Conservation (phyloP, 1,284 basidiomycete species). For the Fomitopsis betulina region DNA sequence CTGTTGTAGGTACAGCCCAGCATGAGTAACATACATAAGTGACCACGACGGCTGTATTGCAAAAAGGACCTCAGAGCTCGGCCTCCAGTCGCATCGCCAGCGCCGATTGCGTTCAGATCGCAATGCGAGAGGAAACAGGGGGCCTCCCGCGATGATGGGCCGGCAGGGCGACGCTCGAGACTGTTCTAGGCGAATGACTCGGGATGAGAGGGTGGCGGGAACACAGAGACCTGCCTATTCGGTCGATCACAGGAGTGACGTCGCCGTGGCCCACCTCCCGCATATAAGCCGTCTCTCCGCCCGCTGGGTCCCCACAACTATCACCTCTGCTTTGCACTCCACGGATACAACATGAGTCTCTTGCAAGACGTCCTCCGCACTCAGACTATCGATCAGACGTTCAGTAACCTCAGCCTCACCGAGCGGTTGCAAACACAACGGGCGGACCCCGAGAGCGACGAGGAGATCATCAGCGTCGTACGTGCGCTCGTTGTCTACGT, state of each 20-base stretch:
- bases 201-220: background rate
- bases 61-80: too few relatives aligned
- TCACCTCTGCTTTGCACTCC: conserved; percentile 6
- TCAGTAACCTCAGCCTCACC: conserved; percentile 36
- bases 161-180: background rate
- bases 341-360: conserved; percentile 49
- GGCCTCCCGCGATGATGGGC: background rate
- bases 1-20: too few relatives aligned
- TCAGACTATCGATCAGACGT: conserved; percentile 41
- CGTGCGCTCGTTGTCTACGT: background rate
- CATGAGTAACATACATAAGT: too few relatives aligned
- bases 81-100: too few relatives aligned
- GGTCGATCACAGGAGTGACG: background rate
- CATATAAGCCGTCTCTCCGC: background rate
- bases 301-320: conserved; percentile 8
- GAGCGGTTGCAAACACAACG: conserved; percentile 15
- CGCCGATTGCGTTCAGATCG: too few relatives aligned
- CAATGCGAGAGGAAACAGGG: background rate
- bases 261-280: background rate
- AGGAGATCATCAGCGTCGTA: conserved; percentile 69
- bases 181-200: background rate
- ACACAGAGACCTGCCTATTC: background rate
- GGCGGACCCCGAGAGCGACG: conserved; percentile 39
- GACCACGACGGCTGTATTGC: too few relatives aligned
- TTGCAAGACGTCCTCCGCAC: conserved; percentile 70